A percentile compares a stretch with the other conserved stretches of the same genome.
Conservation (phyloP, 306 rosid species). For the Bauhinia variegata region DNA sequence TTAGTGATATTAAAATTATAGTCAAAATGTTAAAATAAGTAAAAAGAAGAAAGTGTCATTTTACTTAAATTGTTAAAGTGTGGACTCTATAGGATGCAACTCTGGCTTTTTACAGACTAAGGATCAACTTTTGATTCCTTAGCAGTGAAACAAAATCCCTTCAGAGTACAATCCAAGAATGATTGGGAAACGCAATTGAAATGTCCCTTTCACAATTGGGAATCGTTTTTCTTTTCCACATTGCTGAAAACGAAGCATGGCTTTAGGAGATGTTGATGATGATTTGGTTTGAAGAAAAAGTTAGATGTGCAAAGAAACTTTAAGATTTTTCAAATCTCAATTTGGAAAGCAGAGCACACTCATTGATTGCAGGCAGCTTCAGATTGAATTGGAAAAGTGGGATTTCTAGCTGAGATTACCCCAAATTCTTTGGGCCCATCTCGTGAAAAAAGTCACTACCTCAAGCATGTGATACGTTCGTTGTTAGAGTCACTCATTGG, state of each 20-base stretch:
- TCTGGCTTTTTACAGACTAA: too few relatives aligned
- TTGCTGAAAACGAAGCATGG: slow-evolving; percentile 37
- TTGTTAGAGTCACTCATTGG: slow-evolving; percentile 33
- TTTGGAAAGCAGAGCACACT: slow-evolving; percentile 30
- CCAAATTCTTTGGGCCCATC: slow-evolving; percentile 26
- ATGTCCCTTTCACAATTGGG: slow-evolving; percentile 39
- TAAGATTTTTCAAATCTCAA: slow-evolving; percentile 34
- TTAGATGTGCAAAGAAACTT: slow-evolving; percentile 8
- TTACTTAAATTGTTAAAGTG: too few relatives aligned
- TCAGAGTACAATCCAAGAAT: slow-evolving; percentile 9
- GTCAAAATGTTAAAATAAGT: too few relatives aligned
- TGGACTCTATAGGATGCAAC: too few relatives aligned
- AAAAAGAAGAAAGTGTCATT: too few relatives aligned
- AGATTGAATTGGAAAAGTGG: slow-evolving; percentile 17
- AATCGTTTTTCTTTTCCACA: slow-evolving; percentile 25
- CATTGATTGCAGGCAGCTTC: slow-evolving; percentile 7
- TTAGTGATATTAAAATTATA: too few relatives aligned
- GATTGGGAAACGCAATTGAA: slow-evolving; percentile 29
- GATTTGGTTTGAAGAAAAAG: slow-evolving; percentile 32
- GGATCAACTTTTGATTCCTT: neutral
- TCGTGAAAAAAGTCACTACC: slow-evolving; percentile 6
- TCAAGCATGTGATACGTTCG: slow-evolving; percentile 25
- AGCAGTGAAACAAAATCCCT: slow-evolving; percentile 1
- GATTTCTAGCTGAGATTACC: slow-evolving; percentile 19
- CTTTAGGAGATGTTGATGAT: slow-evolving; percentile 29